Conservation (phyloP, 176 grass and related monocot species). For the Musa acuminata region DNA sequence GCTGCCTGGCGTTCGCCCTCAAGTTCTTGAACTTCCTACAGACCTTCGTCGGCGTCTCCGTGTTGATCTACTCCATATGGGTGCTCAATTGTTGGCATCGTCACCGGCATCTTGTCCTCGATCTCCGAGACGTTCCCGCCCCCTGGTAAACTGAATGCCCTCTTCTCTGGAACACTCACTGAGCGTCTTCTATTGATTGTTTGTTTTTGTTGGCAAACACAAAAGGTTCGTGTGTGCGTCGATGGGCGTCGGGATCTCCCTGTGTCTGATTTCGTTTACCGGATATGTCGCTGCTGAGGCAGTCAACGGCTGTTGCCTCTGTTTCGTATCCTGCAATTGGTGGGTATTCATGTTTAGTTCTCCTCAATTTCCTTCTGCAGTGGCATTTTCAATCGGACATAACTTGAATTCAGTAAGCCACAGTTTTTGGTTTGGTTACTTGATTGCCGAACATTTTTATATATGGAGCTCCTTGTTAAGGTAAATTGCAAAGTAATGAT, state of each 20-base stretch:
- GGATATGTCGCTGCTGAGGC: conserved; percentile 50
- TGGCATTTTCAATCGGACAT: too few species aligned
- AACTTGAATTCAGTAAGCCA: too few species aligned
- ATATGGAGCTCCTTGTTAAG: too few species aligned
- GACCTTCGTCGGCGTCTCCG: conserved; percentile 46
- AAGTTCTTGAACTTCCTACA: conserved; percentile 58
- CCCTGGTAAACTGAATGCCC: conserved; percentile 29
- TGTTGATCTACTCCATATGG: conserved; percentile 44
- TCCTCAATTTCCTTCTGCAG: too few species aligned
- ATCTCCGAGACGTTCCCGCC: conserved; percentile 21
- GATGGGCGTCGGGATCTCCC: conserved; percentile 34
- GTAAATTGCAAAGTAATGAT: too few species aligned
- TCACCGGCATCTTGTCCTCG: conserved; percentile 26
- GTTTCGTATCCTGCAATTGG: conserved; percentile 38
- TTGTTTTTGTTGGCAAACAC: too few species aligned
- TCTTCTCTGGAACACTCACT: too few species aligned
- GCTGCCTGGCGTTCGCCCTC: conserved; percentile 37
- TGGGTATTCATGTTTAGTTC: too few species aligned
- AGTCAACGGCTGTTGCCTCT: conserved; percentile 44
- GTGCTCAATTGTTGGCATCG: conserved; percentile 43
- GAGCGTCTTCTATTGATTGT: too few species aligned
- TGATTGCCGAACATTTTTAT: too few species aligned
- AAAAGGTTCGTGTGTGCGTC: conserved; percentile 34
- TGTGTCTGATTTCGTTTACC: conserved; percentile 36
- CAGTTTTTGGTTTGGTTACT: too few species aligned